These are phyloP conservation scores for Suhomyces maxii DNA, from an alignment of 1,139 yeast species.

Conservation along the genomic window DNA sequence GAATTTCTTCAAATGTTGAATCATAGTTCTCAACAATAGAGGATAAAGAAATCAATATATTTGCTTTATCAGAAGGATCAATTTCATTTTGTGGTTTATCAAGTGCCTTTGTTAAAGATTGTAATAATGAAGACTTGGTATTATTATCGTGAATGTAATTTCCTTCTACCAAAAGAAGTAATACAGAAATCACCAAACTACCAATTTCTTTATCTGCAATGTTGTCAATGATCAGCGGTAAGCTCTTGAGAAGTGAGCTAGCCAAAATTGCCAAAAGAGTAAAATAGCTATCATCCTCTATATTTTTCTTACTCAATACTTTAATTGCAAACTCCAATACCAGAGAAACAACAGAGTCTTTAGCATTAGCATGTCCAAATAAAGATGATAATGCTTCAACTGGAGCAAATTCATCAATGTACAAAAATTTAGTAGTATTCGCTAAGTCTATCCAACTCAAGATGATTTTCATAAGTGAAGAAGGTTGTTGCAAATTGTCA, in stretches of 20 bases:
- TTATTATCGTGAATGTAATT: constrained; percentile 59
- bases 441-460: constrained; percentile 59
- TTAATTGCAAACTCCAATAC: constrained; percentile 59
- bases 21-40: constrained; percentile 54
- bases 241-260: constrained; percentile 49
- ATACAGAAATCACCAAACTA: constrained; percentile 50
- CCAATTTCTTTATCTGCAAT: constrained; percentile 51
- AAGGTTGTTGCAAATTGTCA: constrained; percentile 82
- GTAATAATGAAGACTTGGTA: constrained; percentile 55
- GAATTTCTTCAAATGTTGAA: constrained; percentile 53
- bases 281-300: constrained; percentile 45
- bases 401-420: constrained; percentile 57
- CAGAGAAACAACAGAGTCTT: constrained; percentile 61
- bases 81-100: constrained; percentile 62
- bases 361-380: constrained; percentile 55
- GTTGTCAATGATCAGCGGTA: constrained; percentile 50
- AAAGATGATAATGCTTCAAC: constrained; percentile 56
- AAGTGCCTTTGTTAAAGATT: constrained; percentile 60
- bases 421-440: constrained; percentile 52
- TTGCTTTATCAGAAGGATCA: constrained; percentile 54
- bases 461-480: constrained; percentile 72
- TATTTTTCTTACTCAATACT: constrained; percentile 35
- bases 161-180: constrained; percentile 58
- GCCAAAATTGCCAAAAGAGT: constrained; percentile 57
- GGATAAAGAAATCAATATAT: constrained; percentile 59